A percentile compares a stretch with the other conserved stretches of the same genome.
These are phyloP conservation scores for Pythium diclinum DNA, from an alignment of 352 stramenopile species.

Conservation along the genomic window DNA sequence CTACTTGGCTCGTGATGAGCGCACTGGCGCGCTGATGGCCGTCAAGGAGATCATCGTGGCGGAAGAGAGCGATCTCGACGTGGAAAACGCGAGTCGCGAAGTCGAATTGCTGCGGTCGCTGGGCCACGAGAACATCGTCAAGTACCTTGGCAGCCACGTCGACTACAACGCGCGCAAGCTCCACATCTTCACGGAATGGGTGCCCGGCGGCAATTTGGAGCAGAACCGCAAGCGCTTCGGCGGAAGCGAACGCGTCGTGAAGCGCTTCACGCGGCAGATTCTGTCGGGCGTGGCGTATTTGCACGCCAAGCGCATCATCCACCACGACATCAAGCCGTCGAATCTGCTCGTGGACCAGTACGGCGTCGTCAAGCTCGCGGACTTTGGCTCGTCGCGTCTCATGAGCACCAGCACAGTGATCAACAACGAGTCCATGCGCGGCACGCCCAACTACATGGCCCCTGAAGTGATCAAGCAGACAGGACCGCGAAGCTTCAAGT, in stretches of 20 bases:
- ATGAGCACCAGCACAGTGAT: conserved; percentile 48
- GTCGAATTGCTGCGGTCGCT: conserved; percentile 86
- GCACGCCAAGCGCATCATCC: conserved; percentile 70
- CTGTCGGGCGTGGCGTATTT: conserved; percentile 87
- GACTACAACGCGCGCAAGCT: conserved; percentile 46
- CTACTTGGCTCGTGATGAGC: conserved; percentile 85
- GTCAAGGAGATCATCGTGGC: conserved; percentile 42
- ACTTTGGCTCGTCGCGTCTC: conserved; percentile 90
- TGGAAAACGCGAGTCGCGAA: conserved; percentile 45
- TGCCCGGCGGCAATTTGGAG: conserved; percentile 80
- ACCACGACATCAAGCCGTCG: conserved; percentile 84
- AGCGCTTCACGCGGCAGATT: conserved; percentile 81
- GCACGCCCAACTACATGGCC: conserved; percentile 87
- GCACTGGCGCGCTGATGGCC: conserved; percentile 71
- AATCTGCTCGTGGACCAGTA: conserved; percentile 95
- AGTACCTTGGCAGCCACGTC: conserved; percentile 82
- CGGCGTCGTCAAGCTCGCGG: conserved; percentile 92
- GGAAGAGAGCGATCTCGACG: conserved; percentile 30
- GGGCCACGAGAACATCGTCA: conserved; percentile 86
- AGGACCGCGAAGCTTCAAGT: conserved; percentile 55
- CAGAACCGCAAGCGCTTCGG: conserved; percentile 82
- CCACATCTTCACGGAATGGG: conserved; percentile 89
- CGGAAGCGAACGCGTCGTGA: conserved; percentile 63
- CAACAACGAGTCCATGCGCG: conserved; percentile 62
- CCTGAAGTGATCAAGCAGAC: conserved; percentile 87